These are phyloP conservation scores for Macrophomina phaseolina DNA, from an alignment of 2,329 filamentous ascomycete genomes.

Conservation along the genomic window DNA sequence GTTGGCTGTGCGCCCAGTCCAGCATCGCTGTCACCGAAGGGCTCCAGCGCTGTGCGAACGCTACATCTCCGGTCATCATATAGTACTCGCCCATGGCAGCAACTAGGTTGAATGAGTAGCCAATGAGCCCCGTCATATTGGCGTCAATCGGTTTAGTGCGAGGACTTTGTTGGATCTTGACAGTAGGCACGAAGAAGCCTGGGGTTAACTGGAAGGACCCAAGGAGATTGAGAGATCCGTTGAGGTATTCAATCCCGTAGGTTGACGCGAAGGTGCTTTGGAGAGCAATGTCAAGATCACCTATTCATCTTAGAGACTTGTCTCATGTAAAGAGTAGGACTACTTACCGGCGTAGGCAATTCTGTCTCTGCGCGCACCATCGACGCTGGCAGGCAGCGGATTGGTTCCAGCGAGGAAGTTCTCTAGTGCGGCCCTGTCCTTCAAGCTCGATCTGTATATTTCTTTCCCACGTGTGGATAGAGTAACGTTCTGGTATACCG, in stretches of 20 bases:
- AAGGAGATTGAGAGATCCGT: conserved; percentile 38
- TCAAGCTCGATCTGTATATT: conserved; percentile 31
- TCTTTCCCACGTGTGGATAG: conserved; percentile 33
- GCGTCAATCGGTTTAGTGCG: conserved; percentile 30
- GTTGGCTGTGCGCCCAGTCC: conserved; percentile 44
- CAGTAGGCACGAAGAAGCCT: conserved; percentile 42
- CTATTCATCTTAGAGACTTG: not conserved
- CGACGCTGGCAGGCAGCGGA: conserved; percentile 40
- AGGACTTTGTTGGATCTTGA: conserved; percentile 41
- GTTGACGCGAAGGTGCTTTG: conserved; percentile 38
- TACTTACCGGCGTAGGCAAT: conserved; percentile 38
- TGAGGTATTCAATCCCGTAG: conserved; percentile 34
- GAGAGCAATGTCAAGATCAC: conserved; percentile 41
- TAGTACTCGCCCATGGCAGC: conserved; percentile 39
- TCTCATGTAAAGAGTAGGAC: not conserved
- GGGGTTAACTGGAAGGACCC: conserved; percentile 38
- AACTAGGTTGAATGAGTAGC: conserved; percentile 42
- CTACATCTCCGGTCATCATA: conserved; percentile 37
- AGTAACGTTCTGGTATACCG: conserved; percentile 36
- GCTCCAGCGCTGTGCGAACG: conserved; percentile 38
- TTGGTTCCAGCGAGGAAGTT: conserved; percentile 47
- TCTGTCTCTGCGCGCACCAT: conserved; percentile 45
- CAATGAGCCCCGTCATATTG: conserved; percentile 42
- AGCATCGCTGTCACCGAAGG: conserved; percentile 39
- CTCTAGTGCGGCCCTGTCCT: conserved; percentile 35